Base-by-base conservation (phyloP, 108 stramenopile species). In the Fistulifera pelliculosa region DNA sequence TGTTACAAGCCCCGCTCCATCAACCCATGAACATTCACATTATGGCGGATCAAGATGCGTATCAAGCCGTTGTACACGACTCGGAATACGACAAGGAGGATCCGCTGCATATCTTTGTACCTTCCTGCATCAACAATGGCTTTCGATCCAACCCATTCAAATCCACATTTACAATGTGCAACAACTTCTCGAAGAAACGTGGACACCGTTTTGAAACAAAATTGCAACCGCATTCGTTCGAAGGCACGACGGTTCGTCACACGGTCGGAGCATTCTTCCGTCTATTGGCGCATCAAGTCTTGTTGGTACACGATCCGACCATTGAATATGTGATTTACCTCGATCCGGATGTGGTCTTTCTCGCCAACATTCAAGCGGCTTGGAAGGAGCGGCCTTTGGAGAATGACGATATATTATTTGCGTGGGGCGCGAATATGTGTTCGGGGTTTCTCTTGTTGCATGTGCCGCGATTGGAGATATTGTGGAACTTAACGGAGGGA, bases 1-100 rank as follows among this genome's bases (percentile, higher is more conserved):
- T 66, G 0, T 17, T 66, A 24, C 50, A 66, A 53, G 65, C 65
- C 12, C 65, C 65, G 2, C 26, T 66, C 3, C 35, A 57, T 18
- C 26, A 27, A 19, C 31, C 26, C 53, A 38, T 54, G 53, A 5
- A 24, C 16, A 39, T 64, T 17, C 48, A 64, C 23, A 57, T 64
- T 18, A 50, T 64, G 13, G 63, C 56, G 2, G 63, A 64, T 49
- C 8, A 39, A 18, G 55, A 54, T 39, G 63, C 63, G 0, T 64
- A 31, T 45, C 53, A 41, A 13, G 35, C 27, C 14, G 1, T 62
- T 19, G 8, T 8, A 35, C 3, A 6, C 31, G 8, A 35, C 3
- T 2, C 19, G 35, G 18, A 19, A 16, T 52, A 26, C 3, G 6
- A 3, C 31, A 35, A 3, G 6, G n/a, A n/a, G n/a, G 31, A 35